Conservation (phyloP, 2,329 filamentous ascomycete species). For the Aspergillus sp. region DNA sequence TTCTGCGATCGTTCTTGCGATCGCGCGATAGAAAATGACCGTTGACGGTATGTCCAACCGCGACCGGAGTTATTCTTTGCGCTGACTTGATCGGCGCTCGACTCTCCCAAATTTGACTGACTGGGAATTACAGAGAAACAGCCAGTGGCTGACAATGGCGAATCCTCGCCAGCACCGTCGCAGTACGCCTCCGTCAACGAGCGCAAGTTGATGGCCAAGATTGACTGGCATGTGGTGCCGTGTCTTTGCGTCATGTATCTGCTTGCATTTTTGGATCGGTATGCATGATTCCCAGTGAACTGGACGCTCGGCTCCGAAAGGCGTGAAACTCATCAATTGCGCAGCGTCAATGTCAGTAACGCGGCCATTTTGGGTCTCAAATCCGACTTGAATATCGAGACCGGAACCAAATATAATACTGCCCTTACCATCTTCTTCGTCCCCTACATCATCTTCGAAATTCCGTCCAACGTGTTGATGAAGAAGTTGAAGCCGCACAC, state of each 20-base stretch:
- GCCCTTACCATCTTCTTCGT: conserved; percentile 77
- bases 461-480: conserved; percentile 69
- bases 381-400: conserved; percentile 59
- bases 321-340: too few relatives aligned
- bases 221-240: conserved; percentile 69
- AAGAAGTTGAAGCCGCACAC: conserved; percentile 67
- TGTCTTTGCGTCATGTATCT: conserved; percentile 70
- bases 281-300: background rate
- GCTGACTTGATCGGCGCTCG: background rate
- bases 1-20: background rate
- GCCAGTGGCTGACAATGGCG: conserved; percentile 5
- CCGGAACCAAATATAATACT: conserved; percentile 64
- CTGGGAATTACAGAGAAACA: background rate
- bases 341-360: conserved; percentile 73
- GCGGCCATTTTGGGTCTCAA: conserved; percentile 66
- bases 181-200: conserved; percentile 44
- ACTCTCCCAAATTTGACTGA: background rate
- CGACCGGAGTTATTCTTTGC: background rate
- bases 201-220: conserved; percentile 62
- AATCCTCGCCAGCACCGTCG: background rate
- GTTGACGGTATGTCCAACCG: background rate
- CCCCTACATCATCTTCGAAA: conserved; percentile 64
- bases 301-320: too few relatives aligned
- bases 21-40: conserved; percentile 2
- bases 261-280: conserved; percentile 61